Base-by-base conservation (phyloP, 768 basidiomycete species). In the Termitomyces sp. region DNA sequence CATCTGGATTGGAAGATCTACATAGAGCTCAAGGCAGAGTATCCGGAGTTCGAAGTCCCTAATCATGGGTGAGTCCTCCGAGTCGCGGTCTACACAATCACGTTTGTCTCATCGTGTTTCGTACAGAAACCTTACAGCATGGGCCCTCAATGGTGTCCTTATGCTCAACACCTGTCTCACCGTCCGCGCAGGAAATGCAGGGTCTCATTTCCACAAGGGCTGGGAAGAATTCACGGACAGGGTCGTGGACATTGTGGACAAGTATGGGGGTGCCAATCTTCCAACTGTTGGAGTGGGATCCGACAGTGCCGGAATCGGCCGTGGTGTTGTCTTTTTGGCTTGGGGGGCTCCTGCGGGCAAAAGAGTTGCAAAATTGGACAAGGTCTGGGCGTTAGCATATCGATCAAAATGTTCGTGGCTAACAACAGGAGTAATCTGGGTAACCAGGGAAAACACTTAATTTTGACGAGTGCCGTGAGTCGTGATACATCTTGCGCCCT, bases 131-230 rank as follows among this genome's bases (percentile, higher is more conserved):
- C 80, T 98, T 48, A 84, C 85, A 7, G 73, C 79, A 20, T 94
- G 93, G 90, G 92, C 94, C 1, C 78, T 85, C 62, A 88, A 89
- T 60, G 96, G 96, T 55, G 95, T 98, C 44, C 79, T 97, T 62
- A 83, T 96, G 73, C 83, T 97, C 51, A 98, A 97, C 77, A 92
- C 94, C n/a, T 90, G 88, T 61, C 81, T 98, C 53, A 96, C 96
- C 2, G 96, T 97, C 42, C 83, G 85, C 57, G 89, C 90, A 0
- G 81, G 82, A 59, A 67, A 82, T 58, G 85, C 96, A 18, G 91
- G 84, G 40, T 94, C 94, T 55, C 96, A 97, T 74, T 83, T 87
- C 44, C 84, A 85, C 67, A 87, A 81, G 73, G 96, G 96, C 59
- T 97, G 96, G 96, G 94, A 97, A 72, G 74, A 81, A 55, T 97